Base-by-base conservation (phyloP, 495 filamentous ascomycete genomes). In the Margaritispora aquatica region DNA sequence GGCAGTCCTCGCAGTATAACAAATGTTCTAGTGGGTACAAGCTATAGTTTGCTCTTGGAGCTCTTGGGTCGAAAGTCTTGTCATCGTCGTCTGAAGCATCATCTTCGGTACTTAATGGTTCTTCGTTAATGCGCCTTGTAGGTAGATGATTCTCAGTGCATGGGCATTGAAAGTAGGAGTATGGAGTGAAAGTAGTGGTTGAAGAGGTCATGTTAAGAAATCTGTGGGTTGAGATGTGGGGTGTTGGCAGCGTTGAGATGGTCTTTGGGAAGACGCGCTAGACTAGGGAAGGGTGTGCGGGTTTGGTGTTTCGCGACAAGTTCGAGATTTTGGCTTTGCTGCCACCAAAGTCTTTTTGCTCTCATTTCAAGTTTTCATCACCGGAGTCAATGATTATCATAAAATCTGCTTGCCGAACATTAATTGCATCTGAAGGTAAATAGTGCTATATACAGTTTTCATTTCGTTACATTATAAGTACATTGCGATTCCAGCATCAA, bases 1-100 rank as follows among this genome's bases (percentile, higher is more conserved):
- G 90, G 70, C 94, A 98, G 69, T 97, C 95, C 67, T 96, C 91
- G 73, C 94, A 98, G 73, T 92, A 97, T 11, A 96, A 79, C 8
- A 98, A 83, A 66, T 94, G 88, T 66, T 97, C 92, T n/a, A 96
- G 82, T 0, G 93, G 92, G 70, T 91, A 96, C 31, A 98, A 78
- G 41, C 89, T 89, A 75, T 88, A 96, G 69, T 89, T 93, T 31
- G 93, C 86, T 5, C 95, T 84, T 1, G 88, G 83, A 27, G 86
- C 84, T 41, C 87, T 82, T 0, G 95, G 92, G 66, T 98, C 87
- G 68, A 98, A 97, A 13, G 89, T 87, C 60, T 78, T n/a, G n/a
- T n/a, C 76, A 29, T 90, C 89, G 56, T 93, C 88, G 29, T 89
- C 84, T 9, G 87, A 82, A 10, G 82, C 81, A n/a, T 78, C 80